Conservation (phyloP, 768 basidiomycete genomes). For the Rhodocollybia butyracea region DNA sequence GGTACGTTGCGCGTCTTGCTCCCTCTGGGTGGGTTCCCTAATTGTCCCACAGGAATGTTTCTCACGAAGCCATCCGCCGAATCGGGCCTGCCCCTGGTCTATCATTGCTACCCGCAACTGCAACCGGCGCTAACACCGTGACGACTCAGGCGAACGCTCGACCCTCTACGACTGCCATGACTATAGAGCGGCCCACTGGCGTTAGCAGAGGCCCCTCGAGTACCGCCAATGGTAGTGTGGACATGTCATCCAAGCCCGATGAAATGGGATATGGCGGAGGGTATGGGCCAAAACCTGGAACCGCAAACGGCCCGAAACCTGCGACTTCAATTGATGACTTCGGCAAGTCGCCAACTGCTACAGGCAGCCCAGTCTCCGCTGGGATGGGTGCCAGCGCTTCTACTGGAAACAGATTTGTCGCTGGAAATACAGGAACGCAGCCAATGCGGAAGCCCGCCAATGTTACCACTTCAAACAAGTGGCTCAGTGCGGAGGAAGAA, state of each 20-base stretch:
- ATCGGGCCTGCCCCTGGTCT: constrained; percentile 46
- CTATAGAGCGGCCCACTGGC: constrained; percentile 4
- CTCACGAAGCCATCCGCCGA: constrained; percentile 64
- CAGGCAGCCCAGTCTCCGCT: constrained; percentile 2
- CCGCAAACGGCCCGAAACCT: constrained; percentile 8
- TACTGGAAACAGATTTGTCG: background rate
- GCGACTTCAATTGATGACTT: background rate
- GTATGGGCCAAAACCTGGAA: constrained; percentile 12
- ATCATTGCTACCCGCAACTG: constrained; percentile 29
- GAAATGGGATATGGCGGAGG: constrained; percentile 20
- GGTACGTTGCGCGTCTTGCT: constrained; percentile 39
- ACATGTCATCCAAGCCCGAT: constrained; percentile 12
- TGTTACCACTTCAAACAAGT: constrained; percentile 22
- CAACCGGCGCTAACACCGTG: background rate
- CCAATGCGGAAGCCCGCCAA: background rate
- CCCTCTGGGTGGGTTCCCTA: constrained; percentile 1
- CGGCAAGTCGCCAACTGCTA: background rate
- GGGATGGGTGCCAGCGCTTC: background rate
- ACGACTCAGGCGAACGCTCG: constrained; percentile 2
- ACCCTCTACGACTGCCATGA: constrained; percentile 8
- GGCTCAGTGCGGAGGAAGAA: constrained; percentile 61
- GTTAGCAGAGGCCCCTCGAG: background rate
- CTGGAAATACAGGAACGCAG: background rate
- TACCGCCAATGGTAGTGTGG: background rate
- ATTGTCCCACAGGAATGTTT: constrained; percentile 50